Conservation (phyloP, 129 eudicot species). For the Flaveria ramosissima region DNA sequence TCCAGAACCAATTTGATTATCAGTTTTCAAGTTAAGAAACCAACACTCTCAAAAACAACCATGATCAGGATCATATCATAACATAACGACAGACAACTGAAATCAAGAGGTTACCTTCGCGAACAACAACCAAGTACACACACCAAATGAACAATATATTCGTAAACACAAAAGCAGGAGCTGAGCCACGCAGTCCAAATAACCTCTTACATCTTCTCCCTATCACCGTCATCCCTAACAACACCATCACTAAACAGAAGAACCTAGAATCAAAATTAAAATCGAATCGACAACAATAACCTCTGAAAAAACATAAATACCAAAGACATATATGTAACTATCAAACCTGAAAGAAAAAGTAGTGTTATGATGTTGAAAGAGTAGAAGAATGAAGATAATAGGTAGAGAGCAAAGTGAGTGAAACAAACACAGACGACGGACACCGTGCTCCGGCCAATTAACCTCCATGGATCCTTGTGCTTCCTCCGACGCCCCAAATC, state of each 20-base stretch:
- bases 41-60: background rate
- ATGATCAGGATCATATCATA: background rate
- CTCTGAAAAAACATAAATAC: background rate
- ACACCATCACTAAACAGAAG: conserved; percentile 44
- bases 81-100: background rate
- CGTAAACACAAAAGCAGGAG: conserved; percentile 60
- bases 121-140: conserved; percentile 47
- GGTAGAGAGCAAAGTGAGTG: conserved; percentile 45
- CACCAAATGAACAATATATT: conserved; percentile 56
- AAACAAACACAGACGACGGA: conserved; percentile 48
- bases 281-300: background rate
- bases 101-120: conserved; percentile 41
- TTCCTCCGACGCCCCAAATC: conserved; percentile 20
- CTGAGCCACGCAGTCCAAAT: conserved; percentile 52
- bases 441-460: conserved; percentile 36
- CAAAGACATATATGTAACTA: background rate
- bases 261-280: background rate
- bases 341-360: conserved; percentile 51
- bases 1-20: conserved; percentile 1
- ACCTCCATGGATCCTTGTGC: conserved; percentile 35
- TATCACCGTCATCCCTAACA: conserved; percentile 42
- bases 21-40: conserved; percentile 7
- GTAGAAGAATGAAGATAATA: conserved; percentile 43
- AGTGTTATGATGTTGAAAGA: conserved; percentile 35
- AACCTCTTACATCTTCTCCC: conserved; percentile 49